Base-by-base conservation (phyloP, 148 eudicot genomes). In the Cornus kousa region DNA sequence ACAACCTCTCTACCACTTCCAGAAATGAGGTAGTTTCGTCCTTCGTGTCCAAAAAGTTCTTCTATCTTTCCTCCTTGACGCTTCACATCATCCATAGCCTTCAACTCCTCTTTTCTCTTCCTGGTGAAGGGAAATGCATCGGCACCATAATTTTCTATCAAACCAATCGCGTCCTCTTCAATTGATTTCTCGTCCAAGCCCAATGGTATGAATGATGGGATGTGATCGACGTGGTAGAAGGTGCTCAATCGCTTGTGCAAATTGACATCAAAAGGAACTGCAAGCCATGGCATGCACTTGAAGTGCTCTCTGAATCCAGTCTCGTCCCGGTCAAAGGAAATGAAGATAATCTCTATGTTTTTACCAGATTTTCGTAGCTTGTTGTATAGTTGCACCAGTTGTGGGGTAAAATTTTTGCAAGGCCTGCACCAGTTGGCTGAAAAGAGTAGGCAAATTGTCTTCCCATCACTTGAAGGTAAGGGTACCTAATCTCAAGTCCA, bases 361-460 rank as follows among this genome's bases (percentile, higher is more conserved):
- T 86, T 73, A 10, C 86, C 89, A 14, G 43, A n/a, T 68, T 73
- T 76, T 57, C 75, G 84, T 14, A 86, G 76, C 10, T 55, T 75
- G 79, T 84, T 75, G 76, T 90, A 90, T 35, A 83, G 53, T 68
- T 86, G 84, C 50, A 87, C 80, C 59, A 90, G 82, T 5, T 80
- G 78, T 8, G 89, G 86, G 7, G 80, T 83, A 57, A 90, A 84
- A 35, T 74, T 74, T 74, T 76, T 87, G 76, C 90, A 90, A n/a
- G 93, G 93, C 71, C 85, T 86, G 80, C 89, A 86, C 89, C 90
- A 87, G 76, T 82, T 85, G 37, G 93, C 90, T 19, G 93, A 84
- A 81, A 87, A 90, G 57, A 73, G 85, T 5, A 90, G 87, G 89
- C 88, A 87, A 71, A 78, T 71, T 71, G 84, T 86, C 80, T 77